phyloP scores from a whole-genome alignment of 75 land plant species.

The Picea sitchensis region DNA sequence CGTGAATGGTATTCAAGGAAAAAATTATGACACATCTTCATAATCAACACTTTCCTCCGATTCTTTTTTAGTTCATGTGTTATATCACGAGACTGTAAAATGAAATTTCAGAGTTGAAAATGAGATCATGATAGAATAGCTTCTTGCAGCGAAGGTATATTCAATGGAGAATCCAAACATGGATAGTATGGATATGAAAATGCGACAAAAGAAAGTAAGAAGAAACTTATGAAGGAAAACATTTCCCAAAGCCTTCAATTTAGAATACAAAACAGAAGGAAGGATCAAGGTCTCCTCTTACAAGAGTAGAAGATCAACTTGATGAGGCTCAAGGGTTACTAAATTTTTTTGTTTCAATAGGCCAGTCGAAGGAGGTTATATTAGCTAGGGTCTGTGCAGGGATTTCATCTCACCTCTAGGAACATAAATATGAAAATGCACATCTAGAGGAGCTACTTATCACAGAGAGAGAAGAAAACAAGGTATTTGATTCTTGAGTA shows the following conservation, averaged over 20 bases:
- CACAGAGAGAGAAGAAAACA: slow-evolving; percentile 74
- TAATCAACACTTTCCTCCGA: neutral
- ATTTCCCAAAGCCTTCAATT: slow-evolving; percentile 2
- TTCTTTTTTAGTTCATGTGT: too few species aligned
- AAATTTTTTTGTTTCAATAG: slow-evolving; percentile 53
- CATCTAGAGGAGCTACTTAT: slow-evolving; percentile 81
- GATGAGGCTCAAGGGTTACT: slow-evolving; percentile 66
- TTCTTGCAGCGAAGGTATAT: too few species aligned
- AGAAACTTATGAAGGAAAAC: neutral
- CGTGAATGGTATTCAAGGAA: neutral
- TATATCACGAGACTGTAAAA: too few species aligned
- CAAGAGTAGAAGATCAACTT: slow-evolving; percentile 59
- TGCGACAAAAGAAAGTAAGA: slow-evolving; percentile 10
- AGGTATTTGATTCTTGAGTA: slow-evolving; percentile 49
- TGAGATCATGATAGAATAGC: too few species aligned
- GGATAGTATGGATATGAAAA: slow-evolving; percentile 13
- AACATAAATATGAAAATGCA: slow-evolving; percentile 85
- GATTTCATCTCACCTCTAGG: slow-evolving; percentile 88
- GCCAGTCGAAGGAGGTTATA: slow-evolving; percentile 92
- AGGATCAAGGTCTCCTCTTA: neutral
- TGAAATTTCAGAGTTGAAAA: too few species aligned
- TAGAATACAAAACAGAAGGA: slow-evolving; percentile 4
- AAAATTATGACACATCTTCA: neutral
- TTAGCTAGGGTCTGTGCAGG: slow-evolving; percentile 97
- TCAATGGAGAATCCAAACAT: too few species aligned